Base-by-base conservation (phyloP, 805 yeast species). In the Candida easanensis region DNA sequence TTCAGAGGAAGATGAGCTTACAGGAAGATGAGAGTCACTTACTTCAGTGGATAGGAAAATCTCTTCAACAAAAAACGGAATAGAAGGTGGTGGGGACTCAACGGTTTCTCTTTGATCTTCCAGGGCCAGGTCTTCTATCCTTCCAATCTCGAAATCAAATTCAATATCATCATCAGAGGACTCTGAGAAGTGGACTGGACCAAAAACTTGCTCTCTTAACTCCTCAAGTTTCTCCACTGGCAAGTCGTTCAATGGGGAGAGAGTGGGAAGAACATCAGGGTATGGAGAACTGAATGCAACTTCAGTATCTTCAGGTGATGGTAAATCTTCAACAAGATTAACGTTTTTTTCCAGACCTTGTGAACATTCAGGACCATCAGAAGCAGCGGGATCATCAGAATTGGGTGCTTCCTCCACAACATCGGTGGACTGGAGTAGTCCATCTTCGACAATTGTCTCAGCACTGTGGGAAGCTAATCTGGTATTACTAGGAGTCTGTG, bases 221-320 rank as follows among this genome's bases (percentile, higher is more conserved):
- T 19, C 11, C 25, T 41, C 31, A 15, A 47, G 48, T 11, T 27
- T 30, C 17, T 44, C 44, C 22, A 17, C 33, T 8, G 19, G 16
- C 38, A 44, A 36, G 20, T 15, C 35, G 32, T 40, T 26, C 22
- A 41, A 18, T 4, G 46, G 51, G 10, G 48, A 44, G 17, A 20
- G 32, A 19, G 18, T 32, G 6, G 41, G 41, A 21, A 38, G 5
- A 11, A 10, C 4, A 16, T 17, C n/a, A 7, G 15, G 18, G 31
- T 17, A n/a, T 17, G 31, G 26, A n/a, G 30, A 26, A 5, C 5
- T 9, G 30, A 26, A 5, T 6, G 5, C n/a, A 13, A 26, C n/a
- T 19, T 22, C 15, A 11, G 7, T 17, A 6, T 33, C 36, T 11
- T 20, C 18, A 14, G n/a, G n/a, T n/a, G n/a, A n/a, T n/a, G n/a